Base-by-base conservation (phyloP, 2,329 filamentous ascomycete species). In the Ampelomyces quisqualis region DNA sequence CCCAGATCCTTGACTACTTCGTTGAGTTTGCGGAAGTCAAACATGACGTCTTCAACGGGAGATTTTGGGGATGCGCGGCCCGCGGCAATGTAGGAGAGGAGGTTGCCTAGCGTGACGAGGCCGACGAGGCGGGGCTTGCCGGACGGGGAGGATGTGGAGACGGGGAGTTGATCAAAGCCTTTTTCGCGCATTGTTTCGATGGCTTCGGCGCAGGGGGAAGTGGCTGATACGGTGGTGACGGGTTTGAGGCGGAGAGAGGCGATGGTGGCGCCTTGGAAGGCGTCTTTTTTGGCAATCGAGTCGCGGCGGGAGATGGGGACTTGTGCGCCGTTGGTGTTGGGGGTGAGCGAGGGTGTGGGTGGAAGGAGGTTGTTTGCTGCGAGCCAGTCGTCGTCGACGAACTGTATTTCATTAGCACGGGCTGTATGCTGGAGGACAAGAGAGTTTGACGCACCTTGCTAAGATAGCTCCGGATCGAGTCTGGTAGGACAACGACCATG, bases 171-270 rank as follows among this genome's bases (percentile, higher is more conserved):
- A 65, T 98, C 94, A 68, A 96, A 98, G 49, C 90, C 89, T 74
- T 93, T 95, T 64, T 98, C 93, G 55, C 91, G 88, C 93, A 98
- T 97, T 47, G 88, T 90, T 74, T 98, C 93, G 53, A 97, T 90
- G 38, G 94, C 93, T 53, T 91, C 87, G 49, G 87, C 80, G 72
- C 90, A 95, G 2, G 81, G 71, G 21, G 84, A 84, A 38, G 78
- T 77, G 19, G 84, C 77, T 17, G 83, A 74, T 39, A 98, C 80
- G 7, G 90, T 94, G 18, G 90, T 94, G 43, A 98, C 87, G 23
- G 93, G 93, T 74, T 96, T 98, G 44, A 98, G 78, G 47, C 91
- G 84, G 11, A 98, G 82, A 21, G 85, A 81, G 27, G 82, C 80
- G 58, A 98, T 85, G 27, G 88, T 95, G 28, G 86, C 88, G 41